Conservation (phyloP, 345 rosid genomes). For the Geranium rotundifolium region DNA sequence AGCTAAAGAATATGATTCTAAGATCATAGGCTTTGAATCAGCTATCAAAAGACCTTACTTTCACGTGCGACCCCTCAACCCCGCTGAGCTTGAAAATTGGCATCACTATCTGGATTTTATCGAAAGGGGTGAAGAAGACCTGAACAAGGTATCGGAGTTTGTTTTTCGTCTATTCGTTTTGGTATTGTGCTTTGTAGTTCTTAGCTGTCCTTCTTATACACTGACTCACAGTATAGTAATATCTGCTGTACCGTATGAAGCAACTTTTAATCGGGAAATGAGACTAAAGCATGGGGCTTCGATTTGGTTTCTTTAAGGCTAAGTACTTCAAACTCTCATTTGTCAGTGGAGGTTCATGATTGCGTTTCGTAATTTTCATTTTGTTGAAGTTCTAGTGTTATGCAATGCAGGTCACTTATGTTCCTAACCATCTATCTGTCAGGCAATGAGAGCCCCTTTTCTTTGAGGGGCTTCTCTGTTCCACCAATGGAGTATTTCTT, state of each 20-base stretch:
- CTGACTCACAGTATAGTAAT: slow-evolving; percentile 87
- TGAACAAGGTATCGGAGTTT: slow-evolving; percentile 69
- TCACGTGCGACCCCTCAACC: slow-evolving; percentile 85
- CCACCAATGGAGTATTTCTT: slow-evolving; percentile 72
- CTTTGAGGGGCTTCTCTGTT: slow-evolving; percentile 84
- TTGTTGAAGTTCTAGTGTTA: slow-evolving; percentile 79
- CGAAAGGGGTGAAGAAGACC: slow-evolving; percentile 80
- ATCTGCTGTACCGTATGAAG: slow-evolving; percentile 95
- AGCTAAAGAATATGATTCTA: slow-evolving; percentile 91
- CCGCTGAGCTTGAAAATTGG: slow-evolving; percentile 93
- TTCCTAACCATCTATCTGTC: slow-evolving; percentile 91
- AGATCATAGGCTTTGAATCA: slow-evolving; percentile 86
- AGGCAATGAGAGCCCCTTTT: slow-evolving; percentile 90
- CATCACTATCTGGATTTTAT: slow-evolving; percentile 75
- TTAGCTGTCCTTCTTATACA: slow-evolving; percentile 43
- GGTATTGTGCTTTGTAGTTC: slow-evolving; percentile 37
- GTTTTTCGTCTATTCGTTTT: slow-evolving; percentile 15
- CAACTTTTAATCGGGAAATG: slow-evolving; percentile 90
- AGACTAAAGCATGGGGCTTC: slow-evolving; percentile 87
- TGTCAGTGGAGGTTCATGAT: slow-evolving; percentile 65
- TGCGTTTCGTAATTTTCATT: slow-evolving; percentile 30
- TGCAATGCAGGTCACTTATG: slow-evolving; percentile 93
- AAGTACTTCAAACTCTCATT: slow-evolving; percentile 88
- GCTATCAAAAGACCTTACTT: slow-evolving; percentile 97
- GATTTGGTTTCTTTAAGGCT: slow-evolving; percentile 89